Evolutionary conservation across 2,329 filamentous ascomycete genomes (phyloP).

Genomic region (Nemania bipapillata): DNA sequence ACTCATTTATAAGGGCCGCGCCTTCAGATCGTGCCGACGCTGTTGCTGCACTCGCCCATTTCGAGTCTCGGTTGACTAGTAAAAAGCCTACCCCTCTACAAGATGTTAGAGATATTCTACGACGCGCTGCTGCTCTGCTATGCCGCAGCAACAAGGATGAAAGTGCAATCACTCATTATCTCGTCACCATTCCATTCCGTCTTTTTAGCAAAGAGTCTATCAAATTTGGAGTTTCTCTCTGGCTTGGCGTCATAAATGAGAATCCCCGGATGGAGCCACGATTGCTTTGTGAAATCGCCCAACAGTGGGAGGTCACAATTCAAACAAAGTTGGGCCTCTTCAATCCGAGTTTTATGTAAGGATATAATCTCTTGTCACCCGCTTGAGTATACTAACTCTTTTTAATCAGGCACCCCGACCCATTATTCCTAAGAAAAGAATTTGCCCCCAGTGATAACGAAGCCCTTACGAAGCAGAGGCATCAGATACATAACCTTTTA

Average conservation of each 20-base stretch:
- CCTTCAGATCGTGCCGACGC: slow-evolving; percentile 68
- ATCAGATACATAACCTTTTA: slow-evolving; percentile 82
- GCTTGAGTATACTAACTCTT: slow-evolving; percentile 48
- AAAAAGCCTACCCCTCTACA: slow-evolving; percentile 76
- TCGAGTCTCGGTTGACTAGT: slow-evolving; percentile 76
- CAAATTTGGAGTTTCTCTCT: slow-evolving; percentile 92
- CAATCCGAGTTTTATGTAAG: slow-evolving; percentile 72
- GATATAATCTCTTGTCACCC: slow-evolving; percentile 30
- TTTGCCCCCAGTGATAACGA: slow-evolving; percentile 90
- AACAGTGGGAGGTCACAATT: slow-evolving; percentile 90
- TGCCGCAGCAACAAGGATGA: slow-evolving; percentile 81
- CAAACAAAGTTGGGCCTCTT: slow-evolving; percentile 84
- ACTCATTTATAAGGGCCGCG: slow-evolving; percentile 63
- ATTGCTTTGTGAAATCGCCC: slow-evolving; percentile 84
- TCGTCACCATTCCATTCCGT: slow-evolving; percentile 91
- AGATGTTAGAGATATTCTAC: slow-evolving; percentile 82
- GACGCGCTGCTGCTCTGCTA: slow-evolving; percentile 84
- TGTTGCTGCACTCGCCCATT: slow-evolving; percentile 73
- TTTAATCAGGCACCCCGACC: slow-evolving; percentile 75
- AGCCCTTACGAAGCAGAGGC: slow-evolving; percentile 77
- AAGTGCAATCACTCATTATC: slow-evolving; percentile 81
- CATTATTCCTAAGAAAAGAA: slow-evolving; percentile 90
- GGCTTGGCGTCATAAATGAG: slow-evolving; percentile 96
- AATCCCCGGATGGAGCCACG: slow-evolving; percentile 88
- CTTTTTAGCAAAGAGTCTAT: slow-evolving; percentile 96